Percentiles rank a stretch among this genome's conserved stretches.
Conservation (phyloP, 306 rosid species). For the Medicago lupulina region DNA sequence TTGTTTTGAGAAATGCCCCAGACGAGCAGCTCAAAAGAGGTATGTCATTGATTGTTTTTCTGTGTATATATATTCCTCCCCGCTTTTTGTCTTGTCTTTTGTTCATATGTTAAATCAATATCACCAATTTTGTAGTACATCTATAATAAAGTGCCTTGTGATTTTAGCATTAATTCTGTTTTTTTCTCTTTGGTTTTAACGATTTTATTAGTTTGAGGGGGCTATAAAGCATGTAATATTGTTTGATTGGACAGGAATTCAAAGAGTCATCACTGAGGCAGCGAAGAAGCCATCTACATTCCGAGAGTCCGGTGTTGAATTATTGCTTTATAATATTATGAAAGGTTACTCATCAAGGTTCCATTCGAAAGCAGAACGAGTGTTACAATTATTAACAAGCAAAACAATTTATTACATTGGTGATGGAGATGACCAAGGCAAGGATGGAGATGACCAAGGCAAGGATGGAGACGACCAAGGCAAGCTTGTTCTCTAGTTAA, state of each 20-base stretch:
- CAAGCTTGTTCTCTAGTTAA: conserved; percentile 45
- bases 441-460: conserved; percentile 55
- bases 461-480: conserved; percentile 55
- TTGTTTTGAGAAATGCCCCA: conserved; percentile 79
- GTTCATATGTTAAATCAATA: not conserved
- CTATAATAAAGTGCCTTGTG: not conserved
- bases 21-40: conserved; percentile 78
- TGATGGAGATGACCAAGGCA: conserved; percentile 56
- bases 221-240: conserved; percentile 16
- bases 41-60: conserved; percentile 42
- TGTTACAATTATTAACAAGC: conserved; percentile 62
- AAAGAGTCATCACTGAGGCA: conserved; percentile 60
- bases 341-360: conserved; percentile 77
- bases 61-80: not conserved
- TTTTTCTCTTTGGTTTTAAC: not conserved
- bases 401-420: conserved; percentile 52
- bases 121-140: not conserved
- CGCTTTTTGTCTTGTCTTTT: not conserved
- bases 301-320: conserved; percentile 65
- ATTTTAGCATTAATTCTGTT: conserved; percentile 5
- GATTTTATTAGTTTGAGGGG: conserved; percentile 31
- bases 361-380: conserved; percentile 86
- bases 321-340: conserved; percentile 68
- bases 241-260: conserved; percentile 46
- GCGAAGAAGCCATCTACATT: conserved; percentile 62